Evolutionary conservation across 345 rosid species (phyloP), one percentile per base, ranked within the genome.

Genomic region (Brassica cretica): DNA sequence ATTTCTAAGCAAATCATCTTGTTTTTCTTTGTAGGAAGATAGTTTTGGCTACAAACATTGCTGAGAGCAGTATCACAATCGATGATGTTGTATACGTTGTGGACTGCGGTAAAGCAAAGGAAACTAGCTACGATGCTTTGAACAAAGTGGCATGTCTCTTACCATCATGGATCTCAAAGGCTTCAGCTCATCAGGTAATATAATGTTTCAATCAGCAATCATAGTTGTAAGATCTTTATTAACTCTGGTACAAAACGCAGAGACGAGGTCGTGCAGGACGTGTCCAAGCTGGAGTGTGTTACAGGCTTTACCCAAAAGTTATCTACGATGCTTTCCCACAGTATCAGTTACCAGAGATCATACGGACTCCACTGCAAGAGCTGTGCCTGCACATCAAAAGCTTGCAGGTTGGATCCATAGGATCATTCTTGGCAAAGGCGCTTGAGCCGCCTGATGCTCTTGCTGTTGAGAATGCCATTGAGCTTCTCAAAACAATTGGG

Each of bases 261-360:
- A 88, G 98, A 80, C 86, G 98, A 69, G 98, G 98, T 55, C 98
- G 98, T 82, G 98, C 98, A 74, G 98, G 98, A 55, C 98, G 97
- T 78, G 94, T 94, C 66, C 97, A 91, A 81, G 90, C 97, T 68
- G 98, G 98, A 79, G 93, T 94, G 79, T 94, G 98, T 72, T 94
- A 88, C 80, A 93, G 87, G 82, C 72, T 94, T 83, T 94, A 94
- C 84, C 98, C 98, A 71, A 91, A 86, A 87, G 70, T 92, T 15
- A 84, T 92, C 25, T 85, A 87, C 72, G 91, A 94, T 32, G 93
- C 93, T 53, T 89, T 92, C 91, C 88, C 75, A 56, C 87, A 87
- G 77, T 90, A 88, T 86, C 98, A 94, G 79, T 83, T 89, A 73
- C 97, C 98, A 21, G 98, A 92, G 85, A 94, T 94, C 74, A 92